A percentile compares a stretch with the other conserved stretches of the same genome.
Evolutionary conservation across 2,329 filamentous ascomycete genomes (phyloP).

Genomic region (Colletotrichum spaethianum): DNA sequence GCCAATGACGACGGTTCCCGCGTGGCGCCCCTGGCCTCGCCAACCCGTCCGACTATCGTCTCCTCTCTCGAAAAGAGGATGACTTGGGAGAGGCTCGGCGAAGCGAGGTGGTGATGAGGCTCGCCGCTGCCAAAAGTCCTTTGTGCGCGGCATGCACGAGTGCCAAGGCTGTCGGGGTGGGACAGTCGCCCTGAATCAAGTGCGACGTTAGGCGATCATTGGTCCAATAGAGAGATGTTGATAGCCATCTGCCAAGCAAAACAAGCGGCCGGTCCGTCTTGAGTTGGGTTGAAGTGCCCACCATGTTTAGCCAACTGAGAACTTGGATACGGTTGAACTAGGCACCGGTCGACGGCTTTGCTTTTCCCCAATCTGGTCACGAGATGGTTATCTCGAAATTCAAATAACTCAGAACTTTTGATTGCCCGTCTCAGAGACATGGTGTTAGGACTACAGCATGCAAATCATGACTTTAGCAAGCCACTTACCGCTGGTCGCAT

Average conservation of each 20-base stretch:
- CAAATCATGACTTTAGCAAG: neutral
- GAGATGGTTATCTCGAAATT: neutral
- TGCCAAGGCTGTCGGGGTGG: slow-evolving; percentile 23
- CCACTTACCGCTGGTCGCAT: neutral
- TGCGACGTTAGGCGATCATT: slow-evolving; percentile 6
- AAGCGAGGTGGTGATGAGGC: slow-evolving; percentile 9
- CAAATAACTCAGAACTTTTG: neutral
- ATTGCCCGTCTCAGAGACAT: neutral
- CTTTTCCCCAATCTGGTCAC: neutral
- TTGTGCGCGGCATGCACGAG: neutral
- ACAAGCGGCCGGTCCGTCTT: slow-evolving; percentile 17
- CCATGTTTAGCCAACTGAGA: neutral
- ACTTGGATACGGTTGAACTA: neutral
- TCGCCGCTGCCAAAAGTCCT: slow-evolving; percentile 15
- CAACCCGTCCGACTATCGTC: neutral
- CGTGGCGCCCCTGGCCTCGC: neutral
- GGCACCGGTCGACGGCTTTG: neutral
- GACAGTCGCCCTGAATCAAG: slow-evolving; percentile 25
- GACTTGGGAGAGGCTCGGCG: neutral
- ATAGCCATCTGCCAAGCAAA: slow-evolving; percentile 31
- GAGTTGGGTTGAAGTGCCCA: neutral
- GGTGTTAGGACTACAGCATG: neutral
- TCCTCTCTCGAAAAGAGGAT: neutral
- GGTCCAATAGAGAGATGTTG: slow-evolving; percentile 1
- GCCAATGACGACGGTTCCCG: slow-evolving; percentile 5